These are phyloP conservation scores for Penicillium cinerascens DNA, from an alignment of 495 filamentous ascomycete species.

Conservation along the genomic window DNA sequence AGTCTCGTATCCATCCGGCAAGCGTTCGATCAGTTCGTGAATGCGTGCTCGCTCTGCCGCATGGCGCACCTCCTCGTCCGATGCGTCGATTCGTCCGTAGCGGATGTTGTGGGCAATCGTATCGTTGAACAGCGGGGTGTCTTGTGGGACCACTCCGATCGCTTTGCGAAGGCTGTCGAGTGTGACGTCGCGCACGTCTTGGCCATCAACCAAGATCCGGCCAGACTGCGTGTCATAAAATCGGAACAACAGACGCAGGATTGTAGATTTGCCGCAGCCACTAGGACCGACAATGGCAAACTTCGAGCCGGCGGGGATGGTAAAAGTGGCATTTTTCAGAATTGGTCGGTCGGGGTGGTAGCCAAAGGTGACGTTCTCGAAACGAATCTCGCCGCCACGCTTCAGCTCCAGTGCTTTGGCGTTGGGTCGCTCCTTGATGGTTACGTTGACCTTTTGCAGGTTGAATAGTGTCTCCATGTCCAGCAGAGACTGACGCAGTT, in stretches of 20 bases:
- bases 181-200: slow-evolving; percentile 81
- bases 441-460: slow-evolving; percentile 95
- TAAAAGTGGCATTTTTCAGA: slow-evolving; percentile 76
- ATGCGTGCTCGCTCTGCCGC: slow-evolving; percentile 81
- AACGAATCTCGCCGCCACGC: slow-evolving; percentile 81
- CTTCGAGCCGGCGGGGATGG: slow-evolving; percentile 92
- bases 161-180: slow-evolving; percentile 76
- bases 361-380: slow-evolving; percentile 93
- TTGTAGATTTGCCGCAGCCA: slow-evolving; percentile 94
- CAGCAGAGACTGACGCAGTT: slow-evolving; percentile 86
- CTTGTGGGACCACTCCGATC: slow-evolving; percentile 96
- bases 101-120: slow-evolving; percentile 92
- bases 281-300: slow-evolving; percentile 93
- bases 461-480: slow-evolving; percentile 99
- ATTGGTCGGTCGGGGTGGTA: slow-evolving; percentile 88
- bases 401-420: slow-evolving; percentile 68
- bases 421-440: slow-evolving; percentile 69
- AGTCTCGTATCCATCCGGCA: slow-evolving; percentile 85
- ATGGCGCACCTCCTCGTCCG: slow-evolving; percentile 64
- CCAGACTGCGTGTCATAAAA: background rate
- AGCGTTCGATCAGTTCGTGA: slow-evolving; percentile 70
- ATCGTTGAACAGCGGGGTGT: slow-evolving; percentile 95
- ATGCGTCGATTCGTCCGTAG: slow-evolving; percentile 84
- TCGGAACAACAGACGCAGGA: slow-evolving; percentile 67
- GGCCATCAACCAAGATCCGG: slow-evolving; percentile 69